These are phyloP conservation scores for Nicotiana tabacum DNA, from an alignment of 257 asterid species.

Conservation along the genomic window DNA sequence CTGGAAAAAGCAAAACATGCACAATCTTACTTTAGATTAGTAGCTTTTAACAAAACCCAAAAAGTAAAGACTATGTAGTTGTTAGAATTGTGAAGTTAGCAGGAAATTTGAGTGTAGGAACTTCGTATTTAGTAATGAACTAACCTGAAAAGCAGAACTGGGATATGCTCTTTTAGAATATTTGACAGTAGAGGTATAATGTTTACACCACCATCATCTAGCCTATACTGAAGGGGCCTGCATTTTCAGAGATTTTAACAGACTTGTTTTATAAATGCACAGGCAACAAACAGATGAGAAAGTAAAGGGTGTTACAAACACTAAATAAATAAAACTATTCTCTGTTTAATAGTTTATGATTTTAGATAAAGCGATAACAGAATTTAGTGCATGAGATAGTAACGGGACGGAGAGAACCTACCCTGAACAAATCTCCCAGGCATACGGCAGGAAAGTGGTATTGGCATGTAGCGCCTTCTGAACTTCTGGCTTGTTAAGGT, in stretches of 20 bases:
- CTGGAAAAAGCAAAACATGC: background rate
- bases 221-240: constrained; percentile 17
- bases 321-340: background rate
- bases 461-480: constrained; percentile 26
- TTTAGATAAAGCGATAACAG: background rate
- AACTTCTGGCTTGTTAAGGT: constrained; percentile 19
- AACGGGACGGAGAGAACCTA: background rate
- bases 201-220: background rate
- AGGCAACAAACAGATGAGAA: background rate
- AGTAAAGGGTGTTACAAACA: background rate
- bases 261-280: background rate
- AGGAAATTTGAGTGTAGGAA: background rate
- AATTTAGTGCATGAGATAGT: background rate
- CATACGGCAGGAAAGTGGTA: background rate
- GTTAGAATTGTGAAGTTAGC: background rate
- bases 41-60: background rate
- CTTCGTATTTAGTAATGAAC: background rate
- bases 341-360: background rate
- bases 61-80: background rate
- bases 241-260: background rate
- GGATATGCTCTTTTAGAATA: constrained; percentile 13
- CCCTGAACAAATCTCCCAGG: constrained; percentile 23
- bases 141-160: constrained; percentile 27
- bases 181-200: constrained; percentile 19
- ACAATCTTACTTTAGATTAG: background rate